These are phyloP conservation scores for Colletotrichum ledebouriae DNA, from an alignment of 2,329 filamentous ascomycete species.

Conservation along the genomic window DNA sequence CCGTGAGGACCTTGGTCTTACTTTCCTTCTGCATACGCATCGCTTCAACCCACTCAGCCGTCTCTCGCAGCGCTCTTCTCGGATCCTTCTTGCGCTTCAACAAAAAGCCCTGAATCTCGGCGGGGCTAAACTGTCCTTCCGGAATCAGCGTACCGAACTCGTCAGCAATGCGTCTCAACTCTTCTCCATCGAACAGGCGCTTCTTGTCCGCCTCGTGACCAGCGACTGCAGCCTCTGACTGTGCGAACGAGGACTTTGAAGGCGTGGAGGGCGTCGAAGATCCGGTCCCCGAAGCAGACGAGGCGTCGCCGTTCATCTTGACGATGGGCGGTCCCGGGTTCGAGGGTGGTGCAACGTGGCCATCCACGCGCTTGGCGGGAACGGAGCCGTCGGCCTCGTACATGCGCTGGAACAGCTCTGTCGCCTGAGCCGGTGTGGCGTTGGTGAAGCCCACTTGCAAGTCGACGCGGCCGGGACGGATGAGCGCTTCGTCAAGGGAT, in stretches of 20 bases:
- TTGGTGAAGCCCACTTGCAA: constrained; percentile 46
- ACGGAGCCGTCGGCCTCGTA: constrained; percentile 60
- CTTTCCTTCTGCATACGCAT: constrained; percentile 64
- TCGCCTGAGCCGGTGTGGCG: constrained; percentile 59
- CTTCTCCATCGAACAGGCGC: constrained; percentile 46
- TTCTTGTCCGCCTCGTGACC: constrained; percentile 34
- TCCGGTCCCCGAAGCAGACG: constrained; percentile 8
- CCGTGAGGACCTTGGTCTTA: constrained; percentile 62
- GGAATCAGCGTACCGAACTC: constrained; percentile 68
- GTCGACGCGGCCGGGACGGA: constrained; percentile 68
- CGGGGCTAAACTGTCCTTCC: constrained; percentile 66
- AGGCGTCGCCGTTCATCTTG: constrained; percentile 29
- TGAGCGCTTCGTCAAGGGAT: constrained; percentile 78
- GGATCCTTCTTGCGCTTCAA: constrained; percentile 73
- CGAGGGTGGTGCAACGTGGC: constrained; percentile 29
- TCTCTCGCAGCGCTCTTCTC: constrained; percentile 66
- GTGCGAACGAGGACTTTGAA: background rate
- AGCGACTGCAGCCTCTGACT: background rate
- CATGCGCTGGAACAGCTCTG: constrained; percentile 72
- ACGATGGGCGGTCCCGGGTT: constrained; percentile 22
- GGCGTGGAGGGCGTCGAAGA: constrained; percentile 13
- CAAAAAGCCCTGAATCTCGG: constrained; percentile 75
- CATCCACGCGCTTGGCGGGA: constrained; percentile 35
- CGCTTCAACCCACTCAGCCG: constrained; percentile 66
- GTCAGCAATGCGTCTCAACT: constrained; percentile 59